These are phyloP conservation scores for Gossypium stocksii DNA, from an alignment of 345 rosid species.

Conservation along the genomic window DNA sequence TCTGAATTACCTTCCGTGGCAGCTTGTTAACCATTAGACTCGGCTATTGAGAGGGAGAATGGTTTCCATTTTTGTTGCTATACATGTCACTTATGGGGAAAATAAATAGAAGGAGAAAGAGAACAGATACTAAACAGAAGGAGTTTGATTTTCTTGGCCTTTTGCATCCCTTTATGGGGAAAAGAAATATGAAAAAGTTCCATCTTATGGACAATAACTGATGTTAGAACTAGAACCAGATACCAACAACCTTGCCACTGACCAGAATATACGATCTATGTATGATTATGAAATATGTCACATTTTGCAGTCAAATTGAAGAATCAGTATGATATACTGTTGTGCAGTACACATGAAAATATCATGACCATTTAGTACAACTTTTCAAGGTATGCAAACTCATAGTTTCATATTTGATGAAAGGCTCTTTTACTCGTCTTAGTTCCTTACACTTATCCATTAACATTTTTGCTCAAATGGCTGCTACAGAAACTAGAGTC, in stretches of 20 bases:
- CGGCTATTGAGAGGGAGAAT: not conserved
- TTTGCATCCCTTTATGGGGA: slow-evolving; percentile 1
- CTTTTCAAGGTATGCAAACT: not conserved
- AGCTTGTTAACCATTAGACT: not conserved
- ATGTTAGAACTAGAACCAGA: slow-evolving; percentile 22
- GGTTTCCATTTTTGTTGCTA: not conserved
- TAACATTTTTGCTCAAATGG: not conserved
- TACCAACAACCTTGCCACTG: slow-evolving; percentile 15
- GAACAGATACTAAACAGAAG: slow-evolving; percentile 15
- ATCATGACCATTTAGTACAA: not conserved
- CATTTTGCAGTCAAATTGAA: not conserved
- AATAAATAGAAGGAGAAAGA: not conserved
- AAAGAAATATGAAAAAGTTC: slow-evolving; percentile 1
- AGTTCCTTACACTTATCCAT: not conserved
- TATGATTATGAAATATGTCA: not conserved
- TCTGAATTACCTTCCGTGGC: not conserved
- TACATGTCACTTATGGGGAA: not conserved
- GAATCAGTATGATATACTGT: not conserved
- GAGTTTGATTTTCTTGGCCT: slow-evolving; percentile 17
- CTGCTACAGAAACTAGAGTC: not conserved
- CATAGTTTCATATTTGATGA: not conserved
- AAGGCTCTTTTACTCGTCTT: not conserved
- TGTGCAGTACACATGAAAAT: not conserved
- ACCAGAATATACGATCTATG: slow-evolving; percentile 9
- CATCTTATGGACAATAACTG: slow-evolving; percentile 9